phyloP scores from a whole-genome alignment of 2,329 filamentous ascomycete genomes.

The Blastomyces silverae region DNA sequence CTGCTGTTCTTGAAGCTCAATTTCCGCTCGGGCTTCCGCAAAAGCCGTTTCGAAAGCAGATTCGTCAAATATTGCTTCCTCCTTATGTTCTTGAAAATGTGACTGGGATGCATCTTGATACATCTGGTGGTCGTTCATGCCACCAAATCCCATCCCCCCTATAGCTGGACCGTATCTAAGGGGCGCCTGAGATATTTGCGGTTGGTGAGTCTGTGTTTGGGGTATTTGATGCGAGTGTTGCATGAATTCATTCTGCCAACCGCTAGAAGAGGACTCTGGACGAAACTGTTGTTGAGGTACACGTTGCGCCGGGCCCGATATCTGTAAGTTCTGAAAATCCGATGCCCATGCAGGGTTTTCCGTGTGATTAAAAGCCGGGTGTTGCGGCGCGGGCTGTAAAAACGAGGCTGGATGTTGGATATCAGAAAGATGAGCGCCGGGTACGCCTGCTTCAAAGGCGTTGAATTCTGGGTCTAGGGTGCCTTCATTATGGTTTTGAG shows the following conservation, averaged over 20 bases:
- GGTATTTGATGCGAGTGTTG: slow-evolving; percentile 31
- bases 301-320: slow-evolving; percentile 37
- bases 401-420: slow-evolving; percentile 34
- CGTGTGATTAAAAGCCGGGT: slow-evolving; percentile 18
- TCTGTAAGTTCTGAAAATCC: slow-evolving; percentile 43
- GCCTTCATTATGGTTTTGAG: slow-evolving; percentile 49
- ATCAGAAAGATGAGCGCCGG: slow-evolving; percentile 32
- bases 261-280: slow-evolving; percentile 31
- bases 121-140: background rate
- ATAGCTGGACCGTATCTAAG: slow-evolving; percentile 4
- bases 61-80: slow-evolving; percentile 37
- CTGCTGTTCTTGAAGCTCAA: slow-evolving; percentile 29
- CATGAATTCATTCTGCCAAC: slow-evolving; percentile 59
- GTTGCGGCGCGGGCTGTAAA: slow-evolving; percentile 24
- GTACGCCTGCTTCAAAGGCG: slow-evolving; percentile 52
- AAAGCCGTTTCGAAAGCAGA: slow-evolving; percentile 44
- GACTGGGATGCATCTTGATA: slow-evolving; percentile 6
- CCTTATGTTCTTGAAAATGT: slow-evolving; percentile 31
- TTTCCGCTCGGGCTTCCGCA: slow-evolving; percentile 36
- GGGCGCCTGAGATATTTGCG: slow-evolving; percentile 25
- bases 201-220: slow-evolving; percentile 20
- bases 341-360: slow-evolving; percentile 37
- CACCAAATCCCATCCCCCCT: background rate
- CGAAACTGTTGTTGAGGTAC: slow-evolving; percentile 46
- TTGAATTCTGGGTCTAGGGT: slow-evolving; percentile 61